Percentiles rank a stretch among this genome's conserved stretches.
These are phyloP conservation scores for Beta vulgaris DNA, from an alignment of 148 eudicot genomes.

Conservation along the genomic window DNA sequence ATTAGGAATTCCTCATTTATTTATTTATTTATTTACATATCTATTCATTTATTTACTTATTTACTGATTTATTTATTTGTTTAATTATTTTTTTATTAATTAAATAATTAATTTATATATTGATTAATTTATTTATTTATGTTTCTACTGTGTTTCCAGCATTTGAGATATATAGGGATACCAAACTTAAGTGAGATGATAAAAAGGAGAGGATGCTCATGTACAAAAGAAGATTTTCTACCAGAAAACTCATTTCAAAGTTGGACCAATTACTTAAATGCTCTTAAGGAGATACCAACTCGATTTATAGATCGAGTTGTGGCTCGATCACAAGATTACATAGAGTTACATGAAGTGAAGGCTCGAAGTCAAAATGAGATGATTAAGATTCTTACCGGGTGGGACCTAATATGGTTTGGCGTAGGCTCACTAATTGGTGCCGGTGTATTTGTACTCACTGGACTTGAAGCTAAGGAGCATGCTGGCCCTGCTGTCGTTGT, in stretches of 20 bases:
- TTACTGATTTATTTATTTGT: too few relatives aligned
- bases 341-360: neutral
- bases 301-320: neutral
- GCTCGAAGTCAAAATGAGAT: slow-evolving; percentile 1
- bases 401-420: slow-evolving; percentile 9
- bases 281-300: neutral
- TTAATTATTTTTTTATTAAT: too few relatives aligned
- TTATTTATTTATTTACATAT: too few relatives aligned
- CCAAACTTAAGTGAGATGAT: too few relatives aligned
- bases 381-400: neutral
- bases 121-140: too few relatives aligned
- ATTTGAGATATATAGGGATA: too few relatives aligned
- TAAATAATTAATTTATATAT: too few relatives aligned
- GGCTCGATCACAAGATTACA: neutral
- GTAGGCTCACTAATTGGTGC: slow-evolving; percentile 1
- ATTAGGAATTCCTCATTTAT: too few relatives aligned
- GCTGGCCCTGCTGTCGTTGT: slow-evolving; percentile 4
- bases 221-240: slow-evolving; percentile 1
- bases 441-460: slow-evolving; percentile 1
- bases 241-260: neutral
- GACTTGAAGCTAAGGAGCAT: slow-evolving; percentile 1
- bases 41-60: too few relatives aligned
- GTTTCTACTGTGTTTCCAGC: too few relatives aligned
- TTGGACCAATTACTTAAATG: neutral
- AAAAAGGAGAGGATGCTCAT: neutral